Conservation (phyloP, 495 filamentous ascomycete genomes). For the Chlorociboria aeruginascens region DNA sequence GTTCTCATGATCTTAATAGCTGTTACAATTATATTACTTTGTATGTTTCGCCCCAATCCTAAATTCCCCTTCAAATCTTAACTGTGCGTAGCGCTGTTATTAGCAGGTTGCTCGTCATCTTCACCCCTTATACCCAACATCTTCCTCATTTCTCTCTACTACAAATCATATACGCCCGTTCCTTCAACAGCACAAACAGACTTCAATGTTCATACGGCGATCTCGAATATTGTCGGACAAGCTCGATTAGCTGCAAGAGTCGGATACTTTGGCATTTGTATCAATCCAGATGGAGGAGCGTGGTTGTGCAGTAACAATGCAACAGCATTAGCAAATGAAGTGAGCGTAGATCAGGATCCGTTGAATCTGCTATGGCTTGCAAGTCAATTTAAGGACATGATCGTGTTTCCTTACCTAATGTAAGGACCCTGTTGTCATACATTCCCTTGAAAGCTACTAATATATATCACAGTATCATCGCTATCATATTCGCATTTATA, state of each 20-base stretch:
- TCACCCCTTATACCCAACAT: constrained; percentile 66
- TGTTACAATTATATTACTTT: constrained; percentile 85
- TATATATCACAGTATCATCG: constrained; percentile 49
- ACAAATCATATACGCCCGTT: constrained; percentile 50
- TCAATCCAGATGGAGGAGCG: constrained; percentile 56
- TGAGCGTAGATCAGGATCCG: constrained; percentile 61
- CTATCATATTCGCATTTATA: constrained; percentile 70
- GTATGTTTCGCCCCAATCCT: constrained; percentile 41
- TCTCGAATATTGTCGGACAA: constrained; percentile 57
- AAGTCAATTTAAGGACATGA: constrained; percentile 67
- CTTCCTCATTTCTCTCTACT: constrained; percentile 70
- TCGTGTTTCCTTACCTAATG: constrained; percentile 72
- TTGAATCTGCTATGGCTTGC: constrained; percentile 73
- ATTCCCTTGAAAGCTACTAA: constrained; percentile 6
- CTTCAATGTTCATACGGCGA: constrained; percentile 66
- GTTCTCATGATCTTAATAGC: constrained; percentile 96
- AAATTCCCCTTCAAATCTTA: not conserved
- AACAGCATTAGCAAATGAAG: constrained; percentile 55
- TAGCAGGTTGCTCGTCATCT: constrained; percentile 69
- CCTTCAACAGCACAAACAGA: constrained; percentile 70
- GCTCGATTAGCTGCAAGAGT: constrained; percentile 59
- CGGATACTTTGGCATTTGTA: constrained; percentile 61
- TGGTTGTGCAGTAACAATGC: constrained; percentile 73
- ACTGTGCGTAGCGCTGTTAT: constrained; percentile 49
- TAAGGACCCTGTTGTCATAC: constrained; percentile 22